Percentiles rank a stretch among this genome's conserved stretches.
Evolutionary conservation across 1,284 basidiomycete genomes (phyloP).

Genomic region (Irpex sp.): DNA sequence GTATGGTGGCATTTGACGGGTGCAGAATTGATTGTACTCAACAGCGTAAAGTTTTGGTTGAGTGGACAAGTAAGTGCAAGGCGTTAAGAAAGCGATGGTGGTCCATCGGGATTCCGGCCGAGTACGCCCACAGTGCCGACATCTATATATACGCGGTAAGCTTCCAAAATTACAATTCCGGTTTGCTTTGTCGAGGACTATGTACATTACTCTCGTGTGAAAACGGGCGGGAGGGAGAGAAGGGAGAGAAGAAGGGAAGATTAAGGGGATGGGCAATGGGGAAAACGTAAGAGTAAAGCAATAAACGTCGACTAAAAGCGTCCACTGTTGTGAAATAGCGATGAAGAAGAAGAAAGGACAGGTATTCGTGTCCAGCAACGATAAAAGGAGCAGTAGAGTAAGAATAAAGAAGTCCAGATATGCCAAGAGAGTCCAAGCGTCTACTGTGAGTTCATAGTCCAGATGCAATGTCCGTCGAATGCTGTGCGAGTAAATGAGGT

Average conservation of each 20-base stretch:
- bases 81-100: not conserved
- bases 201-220: not conserved
- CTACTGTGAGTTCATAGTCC: conserved; percentile 3
- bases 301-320: not conserved
- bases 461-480: conserved; percentile 2
- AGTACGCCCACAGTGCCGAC: not conserved
- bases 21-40: not conserved
- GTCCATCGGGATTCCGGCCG: too few relatives aligned
- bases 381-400: not conserved
- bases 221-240: not conserved
- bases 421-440: conserved; percentile 5
- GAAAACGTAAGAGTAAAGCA: not conserved
- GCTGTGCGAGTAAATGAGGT: not conserved
- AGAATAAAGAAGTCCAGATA: not conserved
- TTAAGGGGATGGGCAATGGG: not conserved
- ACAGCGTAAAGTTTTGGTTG: not conserved
- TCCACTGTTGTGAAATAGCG: not conserved
- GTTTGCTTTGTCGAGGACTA: not conserved
- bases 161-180: not conserved
- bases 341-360: not conserved
- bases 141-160: not conserved
- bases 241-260: not conserved
- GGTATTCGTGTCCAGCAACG: conserved; percentile 1
- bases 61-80: not conserved
- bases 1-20: not conserved